These are phyloP conservation scores for Trichosporon coremiiforme DNA, from an alignment of 1,284 basidiomycete genomes.

Conservation along the genomic window DNA sequence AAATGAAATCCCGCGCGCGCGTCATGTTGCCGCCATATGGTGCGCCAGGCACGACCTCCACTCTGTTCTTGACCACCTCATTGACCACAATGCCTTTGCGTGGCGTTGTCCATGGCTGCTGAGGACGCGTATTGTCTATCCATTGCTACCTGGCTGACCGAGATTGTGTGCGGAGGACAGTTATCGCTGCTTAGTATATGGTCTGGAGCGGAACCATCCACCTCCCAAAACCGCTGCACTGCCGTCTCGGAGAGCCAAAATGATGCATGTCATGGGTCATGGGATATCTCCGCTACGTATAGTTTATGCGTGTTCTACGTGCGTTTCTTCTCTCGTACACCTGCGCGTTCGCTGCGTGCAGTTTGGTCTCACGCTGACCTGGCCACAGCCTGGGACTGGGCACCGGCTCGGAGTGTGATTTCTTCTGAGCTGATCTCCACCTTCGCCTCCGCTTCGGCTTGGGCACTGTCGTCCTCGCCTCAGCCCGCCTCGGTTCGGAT, in stretches of 20 bases:
- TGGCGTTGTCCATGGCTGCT: neutral
- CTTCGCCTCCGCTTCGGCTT: no score
- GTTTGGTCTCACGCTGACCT: neutral
- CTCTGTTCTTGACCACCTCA: neutral
- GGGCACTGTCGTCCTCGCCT: no score
- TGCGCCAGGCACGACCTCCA: neutral
- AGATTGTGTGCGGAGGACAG: no score
- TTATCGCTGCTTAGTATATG: no score
- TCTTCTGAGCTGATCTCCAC: neutral
- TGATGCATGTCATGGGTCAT: slow-evolving; percentile 11
- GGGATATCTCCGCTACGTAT: neutral
- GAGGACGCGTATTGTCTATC: no score
- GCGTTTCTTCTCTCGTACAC: neutral
- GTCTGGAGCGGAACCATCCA: no score
- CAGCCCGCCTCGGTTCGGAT: no score
- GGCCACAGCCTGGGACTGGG: neutral
- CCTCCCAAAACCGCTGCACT: no score
- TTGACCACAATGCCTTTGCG: no score
- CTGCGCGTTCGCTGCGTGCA: neutral
- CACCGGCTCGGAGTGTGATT: neutral
- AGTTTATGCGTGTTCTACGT: neutral
- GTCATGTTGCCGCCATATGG: slow-evolving; percentile 12
- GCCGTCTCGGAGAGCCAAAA: neutral
- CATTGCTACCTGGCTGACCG: no score
- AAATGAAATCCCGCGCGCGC: slow-evolving; percentile 4